Evolutionary conservation across 257 asterid genomes (phyloP).

Genomic region (Nicotiana tabacum): DNA sequence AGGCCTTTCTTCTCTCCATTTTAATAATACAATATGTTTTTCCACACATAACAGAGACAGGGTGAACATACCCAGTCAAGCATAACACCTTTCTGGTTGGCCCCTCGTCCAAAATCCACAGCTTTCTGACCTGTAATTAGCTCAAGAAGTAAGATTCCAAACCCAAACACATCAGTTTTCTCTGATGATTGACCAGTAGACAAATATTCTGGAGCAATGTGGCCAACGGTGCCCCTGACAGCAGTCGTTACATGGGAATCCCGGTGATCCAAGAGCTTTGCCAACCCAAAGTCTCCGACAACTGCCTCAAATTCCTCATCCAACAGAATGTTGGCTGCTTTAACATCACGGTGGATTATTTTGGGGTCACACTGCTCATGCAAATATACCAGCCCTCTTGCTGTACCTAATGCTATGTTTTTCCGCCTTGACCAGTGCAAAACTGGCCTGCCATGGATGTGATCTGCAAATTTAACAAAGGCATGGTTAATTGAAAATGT

Average conservation of each 20-base stretch:
- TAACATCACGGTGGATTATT: slow-evolving; percentile 35
- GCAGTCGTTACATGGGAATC: slow-evolving; percentile 38
- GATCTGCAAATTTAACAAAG: slow-evolving; percentile 1
- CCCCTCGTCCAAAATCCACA: slow-evolving; percentile 23
- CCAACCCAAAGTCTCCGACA: slow-evolving; percentile 34
- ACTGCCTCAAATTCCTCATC: slow-evolving; percentile 31
- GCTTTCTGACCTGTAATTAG: slow-evolving; percentile 31
- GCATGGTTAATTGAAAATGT: neutral
- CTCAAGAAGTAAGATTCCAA: slow-evolving; percentile 31
- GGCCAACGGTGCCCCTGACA: slow-evolving; percentile 35
- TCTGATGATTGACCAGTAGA: slow-evolving; percentile 36
- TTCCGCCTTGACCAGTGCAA: slow-evolving; percentile 28
- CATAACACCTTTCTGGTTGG: slow-evolving; percentile 25
- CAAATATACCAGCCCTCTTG: slow-evolving; percentile 29
- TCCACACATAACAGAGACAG: neutral
- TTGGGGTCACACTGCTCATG: slow-evolving; percentile 39
- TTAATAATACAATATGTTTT: neutral
- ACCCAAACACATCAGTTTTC: slow-evolving; percentile 34
- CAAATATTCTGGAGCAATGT: slow-evolving; percentile 32
- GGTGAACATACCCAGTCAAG: slow-evolving; percentile 27
- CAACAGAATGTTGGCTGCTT: slow-evolving; percentile 34
- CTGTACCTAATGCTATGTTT: slow-evolving; percentile 31
- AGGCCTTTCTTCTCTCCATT: neutral
- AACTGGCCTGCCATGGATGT: slow-evolving; percentile 18
- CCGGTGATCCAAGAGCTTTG: slow-evolving; percentile 30